Base-by-base conservation (phyloP, 2,329 filamentous ascomycete species). In the Neofusicoccum kwambonambiense region DNA sequence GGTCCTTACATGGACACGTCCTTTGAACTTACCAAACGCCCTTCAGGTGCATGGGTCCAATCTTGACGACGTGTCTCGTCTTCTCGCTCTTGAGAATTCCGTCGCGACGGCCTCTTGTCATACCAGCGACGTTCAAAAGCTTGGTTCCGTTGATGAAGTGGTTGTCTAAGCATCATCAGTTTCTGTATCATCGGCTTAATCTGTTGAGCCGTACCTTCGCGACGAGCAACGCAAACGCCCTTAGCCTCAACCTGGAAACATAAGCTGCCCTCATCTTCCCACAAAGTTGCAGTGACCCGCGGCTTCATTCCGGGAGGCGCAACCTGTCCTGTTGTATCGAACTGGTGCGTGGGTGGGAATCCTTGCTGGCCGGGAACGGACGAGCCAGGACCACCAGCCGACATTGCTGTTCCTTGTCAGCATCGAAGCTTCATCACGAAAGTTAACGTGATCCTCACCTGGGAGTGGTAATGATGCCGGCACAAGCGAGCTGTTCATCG, bases 121-220 rank as follows among this genome's bases (percentile, higher is more conserved):
- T 99, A 12, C 95, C 94, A 58, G 95, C 95, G 62, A 99, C 95
- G 70, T 99, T 99, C 65, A 98, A 82, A 65, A 99, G 83, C 78
- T 98, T 99, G 0, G 95, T 99, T 17, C 95, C 95, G 73, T 98
- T 99, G 78, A 99, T 97, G 92, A 99, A 97, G 80, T 97, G 92
- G 79, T 97, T 98, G 73, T 97, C 94, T 96, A 68, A 58, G 45
- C 35, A 39, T 65, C 31, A 61, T 70, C 56, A 72, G 41, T 31
- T 4, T 47, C 12, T 19, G 31, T 50, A 19, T n/a, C 3, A 8
- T 4, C 19, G 7, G 12, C 31, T 37, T 47, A 3, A n/a, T 17
- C 15, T 27, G 3, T 41, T 13, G 8, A 42, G 17, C 73, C 82
- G 70, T 80, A 95, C 92, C 93, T 86, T 98, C 94, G 75, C 95